Evolutionary conservation across 192 early-diverging fungal species (phyloP).

Genomic region (Umbelopsis vinacea): DNA sequence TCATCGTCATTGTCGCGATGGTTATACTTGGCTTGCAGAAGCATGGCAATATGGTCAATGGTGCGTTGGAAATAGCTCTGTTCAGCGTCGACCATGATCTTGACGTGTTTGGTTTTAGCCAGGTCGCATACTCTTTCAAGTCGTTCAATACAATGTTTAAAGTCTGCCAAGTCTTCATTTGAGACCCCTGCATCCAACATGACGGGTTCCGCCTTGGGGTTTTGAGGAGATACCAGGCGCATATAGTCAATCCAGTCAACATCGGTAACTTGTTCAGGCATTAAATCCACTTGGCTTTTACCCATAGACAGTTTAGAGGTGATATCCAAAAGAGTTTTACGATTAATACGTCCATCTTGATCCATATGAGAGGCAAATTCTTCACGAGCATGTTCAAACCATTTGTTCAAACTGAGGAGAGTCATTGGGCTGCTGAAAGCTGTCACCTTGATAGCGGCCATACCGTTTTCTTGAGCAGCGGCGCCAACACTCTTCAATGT

Average conservation of each 20-base stretch:
- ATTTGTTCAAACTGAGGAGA: slow-evolving; percentile 60
- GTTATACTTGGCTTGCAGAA: slow-evolving; percentile 78
- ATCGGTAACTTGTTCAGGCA: slow-evolving; percentile 2
- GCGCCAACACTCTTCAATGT: slow-evolving; percentile 76
- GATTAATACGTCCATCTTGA: slow-evolving; percentile 22
- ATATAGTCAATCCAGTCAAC: slow-evolving; percentile 27
- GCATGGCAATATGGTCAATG: slow-evolving; percentile 82
- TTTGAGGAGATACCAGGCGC: slow-evolving; percentile 26
- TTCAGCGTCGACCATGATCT: slow-evolving; percentile 92
- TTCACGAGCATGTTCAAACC: slow-evolving; percentile 48
- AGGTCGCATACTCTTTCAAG: slow-evolving; percentile 69
- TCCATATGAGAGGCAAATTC: slow-evolving; percentile 40
- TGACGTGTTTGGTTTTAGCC: slow-evolving; percentile 66
- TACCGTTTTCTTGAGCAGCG: slow-evolving; percentile 60
- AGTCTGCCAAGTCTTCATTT: slow-evolving; percentile 59
- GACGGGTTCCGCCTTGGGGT: neutral
- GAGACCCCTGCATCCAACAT: slow-evolving; percentile 2
- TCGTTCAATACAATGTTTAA: slow-evolving; percentile 66
- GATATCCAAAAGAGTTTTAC: slow-evolving; percentile 1
- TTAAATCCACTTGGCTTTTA: slow-evolving; percentile 2
- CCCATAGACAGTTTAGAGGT: slow-evolving; percentile 9
- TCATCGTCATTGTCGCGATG: slow-evolving; percentile 22
- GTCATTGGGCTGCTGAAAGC: slow-evolving; percentile 71
- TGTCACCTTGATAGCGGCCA: slow-evolving; percentile 91
- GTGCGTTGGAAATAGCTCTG: slow-evolving; percentile 92